Percentiles rank a stretch among this genome's conserved stretches.
Evolutionary conservation across 441 rosid genomes (phyloP).

Genomic region (Biscutella laevigata): DNA sequence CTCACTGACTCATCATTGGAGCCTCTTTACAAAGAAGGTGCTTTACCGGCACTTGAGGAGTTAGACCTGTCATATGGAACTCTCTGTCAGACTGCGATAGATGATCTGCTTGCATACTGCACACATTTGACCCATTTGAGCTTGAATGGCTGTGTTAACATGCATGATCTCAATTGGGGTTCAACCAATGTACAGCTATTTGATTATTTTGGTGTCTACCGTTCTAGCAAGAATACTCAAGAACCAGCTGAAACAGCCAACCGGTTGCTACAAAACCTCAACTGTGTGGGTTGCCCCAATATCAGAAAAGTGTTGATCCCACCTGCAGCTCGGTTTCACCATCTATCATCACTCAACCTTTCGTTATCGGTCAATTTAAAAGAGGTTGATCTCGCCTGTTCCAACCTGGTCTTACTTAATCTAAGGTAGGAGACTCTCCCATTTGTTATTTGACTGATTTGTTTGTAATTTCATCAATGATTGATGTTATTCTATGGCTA

Average conservation of each 20-base stretch:
- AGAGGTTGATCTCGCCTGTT: constrained; percentile 80
- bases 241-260: constrained; percentile 43
- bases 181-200: constrained; percentile 34
- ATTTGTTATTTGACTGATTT: not conserved
- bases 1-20: constrained; percentile 77
- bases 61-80: constrained; percentile 94
- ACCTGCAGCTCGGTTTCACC: constrained; percentile 59
- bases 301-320: constrained; percentile 83
- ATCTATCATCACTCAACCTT: constrained; percentile 70
- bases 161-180: constrained; percentile 94
- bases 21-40: constrained; percentile 82
- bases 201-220: constrained; percentile 26
- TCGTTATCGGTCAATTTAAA: constrained; percentile 76
- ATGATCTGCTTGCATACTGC: constrained; percentile 86
- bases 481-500: constrained; percentile 1
- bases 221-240: constrained; percentile 24
- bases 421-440: constrained; percentile 44
- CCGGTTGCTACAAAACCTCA: constrained; percentile 80
- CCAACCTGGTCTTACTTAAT: constrained; percentile 62
- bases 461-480: constrained; percentile 2
- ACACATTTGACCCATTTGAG: constrained; percentile 89
- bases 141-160: constrained; percentile 83
- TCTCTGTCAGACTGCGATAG: constrained; percentile 79
- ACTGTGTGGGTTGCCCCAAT: constrained; percentile 83
- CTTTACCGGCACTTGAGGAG: constrained; percentile 70